Conservation (phyloP, 768 basidiomycete species). For the Auriculariales sp. region DNA sequence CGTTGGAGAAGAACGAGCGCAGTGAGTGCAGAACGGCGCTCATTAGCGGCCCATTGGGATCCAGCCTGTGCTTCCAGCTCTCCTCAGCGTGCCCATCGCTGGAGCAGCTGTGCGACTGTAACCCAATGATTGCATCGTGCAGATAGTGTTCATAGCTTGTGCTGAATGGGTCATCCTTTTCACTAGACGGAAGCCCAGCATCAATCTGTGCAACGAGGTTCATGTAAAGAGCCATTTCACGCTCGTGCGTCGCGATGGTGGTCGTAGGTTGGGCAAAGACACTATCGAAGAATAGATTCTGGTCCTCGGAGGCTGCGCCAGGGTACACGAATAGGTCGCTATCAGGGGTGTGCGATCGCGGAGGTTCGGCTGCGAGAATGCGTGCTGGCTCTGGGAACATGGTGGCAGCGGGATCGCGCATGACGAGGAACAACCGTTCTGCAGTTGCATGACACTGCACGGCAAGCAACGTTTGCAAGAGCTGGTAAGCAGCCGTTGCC, state of each 20-base stretch:
- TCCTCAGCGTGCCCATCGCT: conserved; percentile 26
- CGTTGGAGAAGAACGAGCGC: conserved; percentile 69
- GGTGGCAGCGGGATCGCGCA: conserved; percentile 58
- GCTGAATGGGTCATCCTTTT: conserved; percentile 59
- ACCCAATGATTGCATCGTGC: conserved; percentile 52
- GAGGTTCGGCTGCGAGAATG: conserved; percentile 9
- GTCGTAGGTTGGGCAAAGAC: conserved; percentile 42
- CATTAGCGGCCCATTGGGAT: conserved; percentile 63
- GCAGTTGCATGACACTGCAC: conserved; percentile 51
- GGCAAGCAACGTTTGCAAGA: conserved; percentile 61
- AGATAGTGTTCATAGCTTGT: conserved; percentile 79
- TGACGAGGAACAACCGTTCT: conserved; percentile 55
- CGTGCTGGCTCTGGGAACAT: conserved; percentile 50
- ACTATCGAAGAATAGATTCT: conserved; percentile 18
- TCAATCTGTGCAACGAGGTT: conserved; percentile 66
- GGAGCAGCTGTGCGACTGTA: conserved; percentile 47
- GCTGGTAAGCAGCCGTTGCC: conserved; percentile 62
- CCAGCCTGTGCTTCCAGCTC: conserved; percentile 52
- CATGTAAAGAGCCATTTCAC: conserved; percentile 71
- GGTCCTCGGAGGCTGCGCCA: conserved; percentile 16
- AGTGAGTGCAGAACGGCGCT: conserved; percentile 55
- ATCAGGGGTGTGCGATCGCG: conserved; percentile 13
- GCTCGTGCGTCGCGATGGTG: conserved; percentile 68
- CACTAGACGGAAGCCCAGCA: no score
- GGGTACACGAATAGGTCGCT: conserved; percentile 38